Evolutionary conservation across 1,139 yeast genomes (phyloP), one percentile per base, ranked within the genome.

Genomic region (Hemisphaericaspora xylofermentans): DNA sequence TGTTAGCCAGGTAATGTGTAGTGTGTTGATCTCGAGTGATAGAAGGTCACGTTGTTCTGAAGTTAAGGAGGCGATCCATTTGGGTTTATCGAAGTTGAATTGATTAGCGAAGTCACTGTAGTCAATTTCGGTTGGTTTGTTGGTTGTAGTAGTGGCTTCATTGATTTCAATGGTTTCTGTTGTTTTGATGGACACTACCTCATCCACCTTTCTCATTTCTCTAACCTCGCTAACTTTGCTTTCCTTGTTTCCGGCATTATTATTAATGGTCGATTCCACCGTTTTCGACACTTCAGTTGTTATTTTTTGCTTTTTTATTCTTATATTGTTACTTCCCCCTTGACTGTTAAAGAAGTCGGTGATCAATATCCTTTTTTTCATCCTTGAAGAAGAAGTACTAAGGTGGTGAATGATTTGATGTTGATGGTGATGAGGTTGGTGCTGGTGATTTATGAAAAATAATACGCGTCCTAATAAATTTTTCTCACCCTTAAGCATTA

Each of bases 1-100:
- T 1, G 76, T 74, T 18, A 93, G 76, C 98, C 98, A 93, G 0
- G 88, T 71, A 6, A 77, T 76, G 50, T 88, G 93, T 48, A 93
- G 64, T 0, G 87, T 76, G 1, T 68, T 57, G 34, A 89, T 78
- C 58, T 93, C 98, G 7, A 87, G 69, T 26, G 75, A 64, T 3
- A 93, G 70, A 6, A 91, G 66, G 6, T 68, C 68, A 33, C 58
- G 61, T 38, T 82, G 76, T 39, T 80, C 86, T 0, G 64, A 56
- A 0, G 81, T 66, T 15, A 91, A 68, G 1, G 74, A 57, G 1
- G 60, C 54, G 2, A 80, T 51, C 85, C 95, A 88, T 37, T 62
- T 42, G 2, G 62, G 53, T 52, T 79, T 83, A 54, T 81, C 63
- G 52, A 81, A 79, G 33, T 54, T 50, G 50, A 53, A 39, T 36